Base-by-base conservation (phyloP, 495 filamentous ascomycete genomes). In the Lepidopterella palustris region DNA sequence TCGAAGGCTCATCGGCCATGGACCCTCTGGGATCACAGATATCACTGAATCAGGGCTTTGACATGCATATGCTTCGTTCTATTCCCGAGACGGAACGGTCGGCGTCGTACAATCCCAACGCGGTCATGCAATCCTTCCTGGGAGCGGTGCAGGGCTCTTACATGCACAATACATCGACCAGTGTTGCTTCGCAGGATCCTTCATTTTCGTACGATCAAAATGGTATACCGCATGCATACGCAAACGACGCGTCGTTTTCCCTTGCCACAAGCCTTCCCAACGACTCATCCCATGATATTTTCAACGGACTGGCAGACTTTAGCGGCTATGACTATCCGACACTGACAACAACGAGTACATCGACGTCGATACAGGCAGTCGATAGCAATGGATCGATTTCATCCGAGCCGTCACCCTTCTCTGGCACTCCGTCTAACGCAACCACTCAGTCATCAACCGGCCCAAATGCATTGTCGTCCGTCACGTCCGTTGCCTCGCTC, bases 321-420 rank as follows among this genome's bases (percentile, higher is more conserved):
- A 39, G 42, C 35, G 21, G 8, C 24, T 55, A 57, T 9, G 64
- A 63, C 29, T 66, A 62, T 53, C 6, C 57, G 26, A 48, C 49
- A 8, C 42, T 57, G 26, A 59, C 56, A 10, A 54, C 45, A 9
- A 57, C 29, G 5, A 57, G 40, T 50, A 58, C 58, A n/a, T 48
- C 62, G n/a, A 57, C 21, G 27, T 51, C 65, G 10, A 50, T 57
- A 21, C 53, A 61, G 18, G 49, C 26, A 27, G 60, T 61, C 48
- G 56, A 68, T 13, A 62, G 61, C 35, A 39, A 54, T 4, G 65
- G 55, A 5, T 61, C 61, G 5, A 6, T 64, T 8, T 68, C 65
- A 15, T 60, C 65, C 4, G 65, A 64, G 27, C 61, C 49, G 1
- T 68, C 65, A 6, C 65, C 65, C 6, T 68, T 64, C 61, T 68